Percentiles rank a stretch among this genome's conserved stretches.
Conservation (phyloP, 2,329 filamentous ascomycete genomes). For the Plectosphaerella sp. region DNA sequence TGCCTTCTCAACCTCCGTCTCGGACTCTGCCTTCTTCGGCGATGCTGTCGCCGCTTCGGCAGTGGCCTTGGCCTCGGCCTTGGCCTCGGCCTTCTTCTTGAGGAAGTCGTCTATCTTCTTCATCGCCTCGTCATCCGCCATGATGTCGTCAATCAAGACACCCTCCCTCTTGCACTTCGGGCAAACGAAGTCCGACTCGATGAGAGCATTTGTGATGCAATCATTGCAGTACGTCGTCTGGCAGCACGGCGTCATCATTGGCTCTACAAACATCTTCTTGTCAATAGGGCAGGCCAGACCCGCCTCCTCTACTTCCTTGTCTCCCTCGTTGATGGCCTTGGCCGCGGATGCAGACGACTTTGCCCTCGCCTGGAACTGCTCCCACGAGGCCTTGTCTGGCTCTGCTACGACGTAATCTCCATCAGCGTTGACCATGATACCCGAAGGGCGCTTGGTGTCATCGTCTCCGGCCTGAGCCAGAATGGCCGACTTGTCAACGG, state of each 20-base stretch:
- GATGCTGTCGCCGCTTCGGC: conserved; percentile 30
- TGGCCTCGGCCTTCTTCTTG: conserved; percentile 52
- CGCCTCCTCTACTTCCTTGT: conserved; percentile 82
- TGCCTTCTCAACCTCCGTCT: conserved; percentile 14
- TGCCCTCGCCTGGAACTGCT: conserved; percentile 91
- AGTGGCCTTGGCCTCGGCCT: conserved; percentile 36
- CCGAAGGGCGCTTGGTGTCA: conserved; percentile 73
- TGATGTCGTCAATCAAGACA: conserved; percentile 88
- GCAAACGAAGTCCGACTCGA: conserved; percentile 96
- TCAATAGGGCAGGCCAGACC: conserved; percentile 93
- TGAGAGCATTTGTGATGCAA: conserved; percentile 98
- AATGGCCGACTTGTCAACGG: conserved; percentile 84
- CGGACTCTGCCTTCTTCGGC: conserved; percentile 18
- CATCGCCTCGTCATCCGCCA: conserved; percentile 72
- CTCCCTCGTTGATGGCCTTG: conserved; percentile 70
- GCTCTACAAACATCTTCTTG: conserved; percentile 96
- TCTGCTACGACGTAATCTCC: conserved; percentile 96
- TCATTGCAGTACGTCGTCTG: conserved; percentile 98
- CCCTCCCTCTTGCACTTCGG: conserved; percentile 87
- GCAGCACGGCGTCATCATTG: conserved; percentile 99
- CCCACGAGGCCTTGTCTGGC: conserved; percentile 93
- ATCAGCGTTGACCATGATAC: conserved; percentile 96
- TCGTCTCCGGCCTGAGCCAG: conserved; percentile 72
- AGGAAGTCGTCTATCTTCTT: conserved; percentile 74
- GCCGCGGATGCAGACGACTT: conserved; percentile 81